These are phyloP conservation scores for Saccharomyces jurei DNA, from an alignment of 805 yeast genomes.

Conservation along the genomic window DNA sequence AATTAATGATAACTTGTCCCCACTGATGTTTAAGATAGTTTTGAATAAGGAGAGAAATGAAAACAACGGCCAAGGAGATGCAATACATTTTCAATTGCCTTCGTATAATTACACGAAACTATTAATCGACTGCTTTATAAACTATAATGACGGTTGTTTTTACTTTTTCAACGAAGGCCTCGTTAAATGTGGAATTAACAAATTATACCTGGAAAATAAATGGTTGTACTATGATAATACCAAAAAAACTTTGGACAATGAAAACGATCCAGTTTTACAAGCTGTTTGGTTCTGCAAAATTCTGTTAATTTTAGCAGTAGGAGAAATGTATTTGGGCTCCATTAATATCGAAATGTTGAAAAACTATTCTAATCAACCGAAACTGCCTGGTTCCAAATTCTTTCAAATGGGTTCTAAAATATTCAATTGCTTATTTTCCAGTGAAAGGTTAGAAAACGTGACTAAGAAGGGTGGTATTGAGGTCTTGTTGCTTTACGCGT, in stretches of 20 bases:
- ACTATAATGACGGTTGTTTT: constrained; percentile 77
- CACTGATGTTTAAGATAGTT: background rate
- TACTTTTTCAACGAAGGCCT: constrained; percentile 78
- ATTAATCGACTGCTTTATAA: constrained; percentile 65
- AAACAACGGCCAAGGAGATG: background rate
- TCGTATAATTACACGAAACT: constrained; percentile 69
- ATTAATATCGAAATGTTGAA: constrained; percentile 35
- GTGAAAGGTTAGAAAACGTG: constrained; percentile 71
- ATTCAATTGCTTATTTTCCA: constrained; percentile 67
- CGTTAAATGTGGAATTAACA: constrained; percentile 56
- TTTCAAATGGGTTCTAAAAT: constrained; percentile 74
- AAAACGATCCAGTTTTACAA: constrained; percentile 49
- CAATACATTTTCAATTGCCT: constrained; percentile 36
- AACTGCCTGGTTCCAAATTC: constrained; percentile 68
- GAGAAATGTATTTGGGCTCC: constrained; percentile 77
- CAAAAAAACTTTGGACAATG: constrained; percentile 27
- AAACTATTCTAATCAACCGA: background rate
- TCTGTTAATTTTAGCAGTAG: constrained; percentile 63
- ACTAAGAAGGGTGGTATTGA: constrained; percentile 77
- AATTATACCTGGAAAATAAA: constrained; percentile 14
- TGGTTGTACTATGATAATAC: constrained; percentile 38
- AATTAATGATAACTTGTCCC: background rate
- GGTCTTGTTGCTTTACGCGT: constrained; percentile 65
- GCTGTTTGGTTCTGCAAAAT: constrained; percentile 78
- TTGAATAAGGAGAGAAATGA: background rate